Evolutionary conservation across 1,284 basidiomycete genomes (phyloP), one percentile per base, ranked within the genome.

Genomic region (Lentinula novae-zelandiae): DNA sequence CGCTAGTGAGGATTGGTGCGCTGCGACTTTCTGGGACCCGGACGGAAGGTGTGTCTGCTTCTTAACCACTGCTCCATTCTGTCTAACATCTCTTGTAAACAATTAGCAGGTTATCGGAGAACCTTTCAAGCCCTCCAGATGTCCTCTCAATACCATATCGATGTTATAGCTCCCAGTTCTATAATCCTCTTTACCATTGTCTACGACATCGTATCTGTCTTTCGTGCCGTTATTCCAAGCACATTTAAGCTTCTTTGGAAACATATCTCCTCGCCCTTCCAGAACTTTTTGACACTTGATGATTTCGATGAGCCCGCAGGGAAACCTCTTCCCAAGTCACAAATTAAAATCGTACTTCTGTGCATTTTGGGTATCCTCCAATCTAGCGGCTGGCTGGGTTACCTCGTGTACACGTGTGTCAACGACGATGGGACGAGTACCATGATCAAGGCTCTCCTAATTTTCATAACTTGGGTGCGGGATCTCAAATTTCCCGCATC

Each of bases 221-320:
- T 74, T 22, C 61, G 36, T 39, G 17, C 52, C 8, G 40, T 60
- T 15, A 61, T 71, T 15, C 76, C 76, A 31, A 72, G 70, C 60
- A 39, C 63, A 17, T 31, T 80, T 10, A 68, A 65, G 53, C 65
- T 60, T 33, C 34, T 68, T 50, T 72, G 72, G 62, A 65, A 60
- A 48, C 64, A 57, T n/a, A 54, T 81, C 44, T 69, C 70, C 44
- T 70, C 73, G 38, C 83, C 83, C 1, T 84, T 85, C 67, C 70
- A 70, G 20, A 79, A 81, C 69, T 86, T 86, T 66, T 68, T 87
- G 58, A 72, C 74, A 7, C 68, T 81, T 5, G 76, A 82, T 55
- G 84, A 86, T 70, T 71, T 86, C 17, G 73, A 75, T 42, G 80
- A 78, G 54, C 71, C 76, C 8, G 68, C 71, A 0, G 71, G 69